A percentile compares a stretch with the other conserved stretches of the same genome.
Evolutionary conservation across 352 stramenopile genomes (phyloP).

Genomic region (Phytopythium delawarense): DNA sequence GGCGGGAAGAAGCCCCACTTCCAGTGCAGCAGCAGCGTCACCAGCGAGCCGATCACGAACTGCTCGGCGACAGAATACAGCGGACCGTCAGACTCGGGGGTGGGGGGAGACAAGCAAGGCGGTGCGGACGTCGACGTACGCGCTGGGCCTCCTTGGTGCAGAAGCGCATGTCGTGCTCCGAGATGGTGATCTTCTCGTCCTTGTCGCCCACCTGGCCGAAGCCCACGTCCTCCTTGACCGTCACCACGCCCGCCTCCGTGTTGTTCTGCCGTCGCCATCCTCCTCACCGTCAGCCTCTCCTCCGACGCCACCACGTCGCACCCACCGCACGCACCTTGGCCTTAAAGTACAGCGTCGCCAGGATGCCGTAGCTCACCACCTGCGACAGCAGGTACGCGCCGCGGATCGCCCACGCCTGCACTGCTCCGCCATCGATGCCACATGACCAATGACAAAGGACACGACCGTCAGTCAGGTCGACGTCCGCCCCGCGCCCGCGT

Average conservation of each 20-base stretch:
- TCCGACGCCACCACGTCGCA: not conserved
- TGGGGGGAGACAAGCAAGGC: not conserved
- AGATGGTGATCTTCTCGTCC: constrained; percentile 78
- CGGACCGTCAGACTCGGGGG: not conserved
- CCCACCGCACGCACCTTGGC: constrained; percentile 28
- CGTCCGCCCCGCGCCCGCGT: too few relatives aligned
- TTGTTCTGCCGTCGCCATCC: constrained; percentile 44
- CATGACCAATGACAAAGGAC: too few relatives aligned
- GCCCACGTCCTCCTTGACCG: constrained; percentile 73
- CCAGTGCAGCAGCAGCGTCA: constrained; percentile 73
- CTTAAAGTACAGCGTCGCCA: constrained; percentile 62
- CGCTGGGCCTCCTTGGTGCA: constrained; percentile 68
- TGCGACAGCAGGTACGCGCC: constrained; percentile 61
- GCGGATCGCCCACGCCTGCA: constrained; percentile 49
- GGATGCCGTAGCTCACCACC: constrained; percentile 52
- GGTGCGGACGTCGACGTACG: constrained; percentile 23
- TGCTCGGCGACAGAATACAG: constrained; percentile 9
- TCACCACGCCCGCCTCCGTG: constrained; percentile 64
- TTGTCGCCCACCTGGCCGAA: constrained; percentile 71
- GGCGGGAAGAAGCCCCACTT: constrained; percentile 82
- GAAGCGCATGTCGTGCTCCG: constrained; percentile 78
- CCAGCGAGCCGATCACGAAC: constrained; percentile 54
- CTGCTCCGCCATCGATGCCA: constrained; percentile 15
- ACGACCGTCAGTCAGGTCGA: too few relatives aligned
- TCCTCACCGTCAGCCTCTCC: too few relatives aligned